phyloP scores from a whole-genome alignment of 768 basidiomycete genomes.

The Gloeostereum incarnatum region DNA sequence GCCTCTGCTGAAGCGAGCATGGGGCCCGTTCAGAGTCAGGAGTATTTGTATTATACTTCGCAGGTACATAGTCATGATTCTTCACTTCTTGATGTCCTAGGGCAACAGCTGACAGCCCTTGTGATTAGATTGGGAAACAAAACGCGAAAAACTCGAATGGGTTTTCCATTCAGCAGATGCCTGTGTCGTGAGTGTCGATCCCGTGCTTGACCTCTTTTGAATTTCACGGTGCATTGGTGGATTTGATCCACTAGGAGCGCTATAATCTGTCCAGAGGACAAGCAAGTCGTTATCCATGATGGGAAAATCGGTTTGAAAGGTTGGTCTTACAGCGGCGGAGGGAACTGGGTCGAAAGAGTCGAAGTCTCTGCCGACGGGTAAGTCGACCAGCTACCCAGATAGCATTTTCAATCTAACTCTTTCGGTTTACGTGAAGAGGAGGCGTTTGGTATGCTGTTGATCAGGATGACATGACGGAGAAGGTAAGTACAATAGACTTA shows the following conservation, averaged over 20 bases:
- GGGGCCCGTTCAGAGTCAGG: slow-evolving; percentile 43
- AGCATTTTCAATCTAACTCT: not conserved
- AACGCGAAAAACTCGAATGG: slow-evolving; percentile 43
- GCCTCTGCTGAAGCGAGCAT: slow-evolving; percentile 36
- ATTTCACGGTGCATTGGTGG: not conserved
- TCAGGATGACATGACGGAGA: slow-evolving; percentile 38
- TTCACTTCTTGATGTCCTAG: not conserved
- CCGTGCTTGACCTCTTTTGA: no score
- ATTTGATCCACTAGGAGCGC: slow-evolving; percentile 27
- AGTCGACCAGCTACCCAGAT: slow-evolving; percentile 4
- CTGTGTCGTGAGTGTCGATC: slow-evolving; percentile 48
- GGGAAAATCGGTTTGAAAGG: slow-evolving; percentile 33
- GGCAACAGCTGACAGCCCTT: not conserved
- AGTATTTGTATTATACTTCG: slow-evolving; percentile 42
- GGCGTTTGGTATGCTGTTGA: slow-evolving; percentile 40
- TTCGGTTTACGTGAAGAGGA: slow-evolving; percentile 19
- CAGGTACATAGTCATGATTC: slow-evolving; percentile 20
- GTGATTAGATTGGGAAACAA: slow-evolving; percentile 37
- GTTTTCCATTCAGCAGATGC: slow-evolving; percentile 50
- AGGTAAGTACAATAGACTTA: slow-evolving; percentile 16
- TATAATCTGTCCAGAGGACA: slow-evolving; percentile 33
- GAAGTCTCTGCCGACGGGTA: slow-evolving; percentile 42
- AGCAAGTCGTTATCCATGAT: slow-evolving; percentile 36
- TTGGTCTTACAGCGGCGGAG: slow-evolving; percentile 37
- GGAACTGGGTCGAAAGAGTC: slow-evolving; percentile 49